These are phyloP conservation scores for Gnomoniopsis sp. DNA, from an alignment of 2,329 filamentous ascomycete genomes.

Conservation along the genomic window DNA sequence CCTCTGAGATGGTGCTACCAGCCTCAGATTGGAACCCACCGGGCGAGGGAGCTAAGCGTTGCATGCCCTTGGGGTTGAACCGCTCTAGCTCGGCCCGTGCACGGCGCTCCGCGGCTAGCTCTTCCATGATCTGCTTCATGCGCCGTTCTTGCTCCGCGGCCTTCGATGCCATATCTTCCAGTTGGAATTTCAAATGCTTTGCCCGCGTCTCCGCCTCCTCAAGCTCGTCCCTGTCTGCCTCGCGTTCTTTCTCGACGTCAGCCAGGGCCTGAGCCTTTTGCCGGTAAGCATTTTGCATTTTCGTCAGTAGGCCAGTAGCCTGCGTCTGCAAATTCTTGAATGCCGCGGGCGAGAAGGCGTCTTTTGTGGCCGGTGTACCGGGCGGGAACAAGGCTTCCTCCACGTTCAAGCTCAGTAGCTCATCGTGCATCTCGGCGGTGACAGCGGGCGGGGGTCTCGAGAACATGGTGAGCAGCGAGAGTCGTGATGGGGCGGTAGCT, in stretches of 20 bases:
- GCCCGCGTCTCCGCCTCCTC: slow-evolving; percentile 53
- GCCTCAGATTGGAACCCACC: slow-evolving; percentile 23
- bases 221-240: slow-evolving; percentile 51
- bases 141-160: slow-evolving; percentile 51
- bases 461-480: slow-evolving; percentile 25
- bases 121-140: slow-evolving; percentile 41
- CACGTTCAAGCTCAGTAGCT: slow-evolving; percentile 54
- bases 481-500: slow-evolving; percentile 26
- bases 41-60: slow-evolving; percentile 21
- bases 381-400: slow-evolving; percentile 51
- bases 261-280: slow-evolving; percentile 46
- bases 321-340: slow-evolving; percentile 61
- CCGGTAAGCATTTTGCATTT: slow-evolving; percentile 58
- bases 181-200: slow-evolving; percentile 53
- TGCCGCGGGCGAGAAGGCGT: slow-evolving; percentile 55
- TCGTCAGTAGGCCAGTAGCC: slow-evolving; percentile 51
- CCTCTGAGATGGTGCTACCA: slow-evolving; percentile 46
- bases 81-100: slow-evolving; percentile 37
- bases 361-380: slow-evolving; percentile 37
- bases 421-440: slow-evolving; percentile 40
- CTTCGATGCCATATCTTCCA: slow-evolving; percentile 55
- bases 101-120: slow-evolving; percentile 48
- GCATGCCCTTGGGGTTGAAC: slow-evolving; percentile 13
- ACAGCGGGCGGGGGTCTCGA: slow-evolving; percentile 17
- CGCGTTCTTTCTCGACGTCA: slow-evolving; percentile 52